Evolutionary conservation across 805 yeast species (phyloP).

Genomic region (Candida easanensis): DNA sequence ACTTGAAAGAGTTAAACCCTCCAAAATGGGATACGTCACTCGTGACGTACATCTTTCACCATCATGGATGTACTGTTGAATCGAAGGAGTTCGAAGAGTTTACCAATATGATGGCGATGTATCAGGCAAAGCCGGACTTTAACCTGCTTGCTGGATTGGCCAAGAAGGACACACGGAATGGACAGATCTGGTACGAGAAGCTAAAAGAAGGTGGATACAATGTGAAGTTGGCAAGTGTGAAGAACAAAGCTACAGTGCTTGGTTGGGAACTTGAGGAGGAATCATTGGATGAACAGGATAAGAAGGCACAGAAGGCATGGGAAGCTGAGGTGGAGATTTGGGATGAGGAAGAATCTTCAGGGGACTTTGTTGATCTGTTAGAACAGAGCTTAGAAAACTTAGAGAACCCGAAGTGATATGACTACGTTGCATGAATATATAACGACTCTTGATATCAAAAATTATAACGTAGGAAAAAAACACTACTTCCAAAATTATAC

Average conservation of each 20-base stretch:
- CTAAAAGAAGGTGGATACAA: conserved; percentile 11
- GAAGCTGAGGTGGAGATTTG: conserved; percentile 5
- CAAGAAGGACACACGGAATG: conserved; percentile 10
- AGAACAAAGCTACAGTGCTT: conserved; percentile 4
- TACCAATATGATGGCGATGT: conserved; percentile 12
- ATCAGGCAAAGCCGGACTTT: conserved; percentile 14
- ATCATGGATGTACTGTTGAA: conserved; percentile 12
- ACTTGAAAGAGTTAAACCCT: conserved; percentile 4
- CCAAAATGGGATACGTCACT: conserved; percentile 6
- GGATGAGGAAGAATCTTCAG: conserved; percentile 2
- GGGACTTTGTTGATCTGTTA: too few species aligned
- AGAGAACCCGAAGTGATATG: too few species aligned
- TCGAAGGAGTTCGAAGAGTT: conserved; percentile 7
- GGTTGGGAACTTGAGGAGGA: conserved; percentile 10
- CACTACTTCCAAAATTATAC: too few species aligned
- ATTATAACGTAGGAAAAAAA: too few species aligned
- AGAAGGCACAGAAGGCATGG: conserved; percentile 4
- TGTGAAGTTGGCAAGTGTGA: conserved; percentile 2
- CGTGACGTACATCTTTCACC: conserved; percentile 12
- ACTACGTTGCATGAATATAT: too few species aligned
- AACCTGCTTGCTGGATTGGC: conserved; percentile 14
- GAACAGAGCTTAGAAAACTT: too few species aligned
- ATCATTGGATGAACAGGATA: not conserved
- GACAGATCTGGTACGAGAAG: conserved; percentile 12
- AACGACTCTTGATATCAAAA: too few species aligned